Evolutionary conservation across 1,284 basidiomycete genomes (phyloP).

Genomic region (Cryptococcus jaspeensis): DNA sequence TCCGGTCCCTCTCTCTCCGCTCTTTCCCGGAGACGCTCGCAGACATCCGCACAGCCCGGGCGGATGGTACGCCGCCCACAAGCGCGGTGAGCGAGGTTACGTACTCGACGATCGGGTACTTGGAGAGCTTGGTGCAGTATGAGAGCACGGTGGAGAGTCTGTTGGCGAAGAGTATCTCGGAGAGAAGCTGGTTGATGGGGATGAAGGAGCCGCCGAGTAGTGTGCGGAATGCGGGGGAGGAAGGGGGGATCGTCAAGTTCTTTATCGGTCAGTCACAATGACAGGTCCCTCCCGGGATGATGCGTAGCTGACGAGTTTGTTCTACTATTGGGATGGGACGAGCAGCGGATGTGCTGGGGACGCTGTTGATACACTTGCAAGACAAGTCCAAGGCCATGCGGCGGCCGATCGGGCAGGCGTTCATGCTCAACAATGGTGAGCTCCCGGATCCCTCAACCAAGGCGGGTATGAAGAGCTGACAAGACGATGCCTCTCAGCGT

Average conservation of each 20-base stretch:
- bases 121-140: constrained; percentile 44
- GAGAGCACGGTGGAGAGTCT: constrained; percentile 39
- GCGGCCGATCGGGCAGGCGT: constrained; percentile 39
- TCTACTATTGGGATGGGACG: neutral
- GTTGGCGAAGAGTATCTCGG: constrained; percentile 38
- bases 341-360: constrained; percentile 46
- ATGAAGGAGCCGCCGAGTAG: constrained; percentile 37
- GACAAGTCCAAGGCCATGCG: constrained; percentile 35
- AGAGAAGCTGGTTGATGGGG: constrained; percentile 54
- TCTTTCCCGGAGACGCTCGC: constrained; percentile 50
- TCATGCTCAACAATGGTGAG: constrained; percentile 50
- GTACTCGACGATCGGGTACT: constrained; percentile 43
- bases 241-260: constrained; percentile 48
- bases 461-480: constrained; percentile 3
- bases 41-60: constrained; percentile 37
- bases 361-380: constrained; percentile 42
- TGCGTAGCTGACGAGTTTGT: neutral
- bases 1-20: constrained; percentile 35
- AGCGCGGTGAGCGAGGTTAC: constrained; percentile 40
- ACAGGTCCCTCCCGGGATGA: neutral
- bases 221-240: constrained; percentile 35
- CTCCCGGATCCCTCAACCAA: neutral
- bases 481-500: constrained; percentile 29
- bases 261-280: constrained; percentile 37
- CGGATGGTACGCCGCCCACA: constrained; percentile 12